Conservation (phyloP, 148 eudicot genomes). For the Nyssa sinensis region DNA sequence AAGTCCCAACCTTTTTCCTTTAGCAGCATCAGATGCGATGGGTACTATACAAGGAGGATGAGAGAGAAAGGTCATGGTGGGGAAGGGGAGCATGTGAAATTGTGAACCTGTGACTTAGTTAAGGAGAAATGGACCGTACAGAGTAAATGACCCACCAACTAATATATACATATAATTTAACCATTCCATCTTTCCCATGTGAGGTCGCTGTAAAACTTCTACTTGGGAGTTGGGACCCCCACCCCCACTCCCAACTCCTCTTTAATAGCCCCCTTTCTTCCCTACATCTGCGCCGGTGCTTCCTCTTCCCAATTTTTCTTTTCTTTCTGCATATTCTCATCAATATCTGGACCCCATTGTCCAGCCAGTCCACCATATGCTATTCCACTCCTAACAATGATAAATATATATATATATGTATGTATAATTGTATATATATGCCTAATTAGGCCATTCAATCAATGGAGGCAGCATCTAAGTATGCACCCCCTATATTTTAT, state of each 20-base stretch:
- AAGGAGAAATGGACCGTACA: conserved; percentile 11
- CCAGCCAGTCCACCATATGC: neutral
- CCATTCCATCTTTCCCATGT: neutral
- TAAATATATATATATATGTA: too few species aligned
- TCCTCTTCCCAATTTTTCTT: neutral
- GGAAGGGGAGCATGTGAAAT: conserved; percentile 4
- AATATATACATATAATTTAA: neutral
- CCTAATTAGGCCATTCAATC: neutral
- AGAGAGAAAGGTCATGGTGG: neutral
- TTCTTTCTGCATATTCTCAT: neutral
- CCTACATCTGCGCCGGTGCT: conserved; percentile 21
- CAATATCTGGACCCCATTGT: neutral
- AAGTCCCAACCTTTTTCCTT: neutral
- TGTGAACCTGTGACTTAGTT: conserved; percentile 13
- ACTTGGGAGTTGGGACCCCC: too few species aligned
- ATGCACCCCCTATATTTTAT: neutral
- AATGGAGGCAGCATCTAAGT: neutral
- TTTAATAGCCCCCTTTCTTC: neutral
- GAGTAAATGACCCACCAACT: neutral
- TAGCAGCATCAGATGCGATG: conserved; percentile 12
- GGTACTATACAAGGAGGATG: neutral
- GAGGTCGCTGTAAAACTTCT: neutral
- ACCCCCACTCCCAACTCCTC: neutral
- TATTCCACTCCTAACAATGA: neutral
- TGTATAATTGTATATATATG: neutral